Percentiles rank a stretch among this genome's conserved stretches.
These are phyloP conservation scores for Peribolospora baueri DNA, from an alignment of 768 basidiomycete species.

Conservation along the genomic window DNA sequence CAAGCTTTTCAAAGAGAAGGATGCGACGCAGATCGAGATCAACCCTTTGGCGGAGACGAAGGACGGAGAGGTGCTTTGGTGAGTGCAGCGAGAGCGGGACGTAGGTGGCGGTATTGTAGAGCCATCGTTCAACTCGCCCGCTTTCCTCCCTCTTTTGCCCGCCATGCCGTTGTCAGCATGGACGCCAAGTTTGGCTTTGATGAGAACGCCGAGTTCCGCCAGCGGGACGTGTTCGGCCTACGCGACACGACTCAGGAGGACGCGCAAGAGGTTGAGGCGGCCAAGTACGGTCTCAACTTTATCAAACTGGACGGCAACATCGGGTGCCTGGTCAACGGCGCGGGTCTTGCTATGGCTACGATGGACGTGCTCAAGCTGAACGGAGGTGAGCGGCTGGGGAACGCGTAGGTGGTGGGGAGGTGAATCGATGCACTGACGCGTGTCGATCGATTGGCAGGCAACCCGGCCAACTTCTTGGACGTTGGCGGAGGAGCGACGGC, in stretches of 20 bases:
- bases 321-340: constrained; percentile 94
- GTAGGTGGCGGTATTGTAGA: background rate
- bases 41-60: constrained; percentile 84
- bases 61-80: constrained; percentile 87
- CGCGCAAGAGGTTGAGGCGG: constrained; percentile 89
- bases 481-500: constrained; percentile 97
- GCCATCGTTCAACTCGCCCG: background rate
- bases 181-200: constrained; percentile 99
- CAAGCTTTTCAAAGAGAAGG: constrained; percentile 93
- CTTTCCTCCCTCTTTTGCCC: background rate
- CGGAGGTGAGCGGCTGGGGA: constrained; percentile 27
- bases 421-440: no score
- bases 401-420: no score
- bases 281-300: constrained; percentile 86
- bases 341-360: constrained; percentile 96
- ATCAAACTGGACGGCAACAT: constrained; percentile 96
- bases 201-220: constrained; percentile 96
- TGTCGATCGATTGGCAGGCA: constrained; percentile 18
- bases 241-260: constrained; percentile 90
- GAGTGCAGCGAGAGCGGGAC: constrained; percentile 14
- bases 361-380: constrained; percentile 97
- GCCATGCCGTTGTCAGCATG: constrained; percentile 37
- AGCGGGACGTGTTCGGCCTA: constrained; percentile 62
- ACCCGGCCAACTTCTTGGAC: constrained; percentile 96
- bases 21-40: constrained; percentile 98